Evolutionary conservation across 75 land plant species (phyloP).

Genomic region (Pinus albicaulis): DNA sequence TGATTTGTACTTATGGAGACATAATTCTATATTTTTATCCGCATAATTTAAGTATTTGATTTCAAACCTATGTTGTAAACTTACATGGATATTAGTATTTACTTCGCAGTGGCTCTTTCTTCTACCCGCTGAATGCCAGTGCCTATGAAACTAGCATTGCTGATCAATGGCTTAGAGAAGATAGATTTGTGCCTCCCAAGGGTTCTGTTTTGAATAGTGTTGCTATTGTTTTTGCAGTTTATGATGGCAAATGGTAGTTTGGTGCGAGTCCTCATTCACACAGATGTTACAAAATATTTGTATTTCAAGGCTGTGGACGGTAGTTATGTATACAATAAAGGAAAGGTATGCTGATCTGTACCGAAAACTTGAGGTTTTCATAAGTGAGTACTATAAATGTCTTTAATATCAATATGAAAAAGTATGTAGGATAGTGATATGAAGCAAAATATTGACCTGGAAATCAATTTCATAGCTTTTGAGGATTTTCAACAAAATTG

Average conservation of each 20-base stretch:
- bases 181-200: too few species aligned
- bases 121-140: too few species aligned
- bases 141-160: too few species aligned
- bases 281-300: slow-evolving; percentile 72
- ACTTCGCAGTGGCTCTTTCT: too few species aligned
- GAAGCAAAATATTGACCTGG: not conserved
- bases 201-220: too few species aligned
- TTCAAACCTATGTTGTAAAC: too few species aligned
- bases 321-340: slow-evolving; percentile 68
- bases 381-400: not conserved
- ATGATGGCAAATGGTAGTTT: slow-evolving; percentile 68
- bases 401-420: not conserved
- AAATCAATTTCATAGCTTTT: not conserved
- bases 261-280: slow-evolving; percentile 68
- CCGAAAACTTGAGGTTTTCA: not conserved
- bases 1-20: too few species aligned
- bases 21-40: too few species aligned
- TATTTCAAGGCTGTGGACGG: slow-evolving; percentile 74
- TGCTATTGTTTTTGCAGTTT: too few species aligned
- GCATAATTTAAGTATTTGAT: too few species aligned
- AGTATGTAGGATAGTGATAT: not conserved
- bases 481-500: not conserved
- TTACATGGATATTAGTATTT: too few species aligned
- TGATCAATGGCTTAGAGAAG: too few species aligned
- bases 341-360: slow-evolving; percentile 46